phyloP scores from a whole-genome alignment of 2,329 filamentous ascomycete genomes.

The Botrytis pseudocinerea region DNA sequence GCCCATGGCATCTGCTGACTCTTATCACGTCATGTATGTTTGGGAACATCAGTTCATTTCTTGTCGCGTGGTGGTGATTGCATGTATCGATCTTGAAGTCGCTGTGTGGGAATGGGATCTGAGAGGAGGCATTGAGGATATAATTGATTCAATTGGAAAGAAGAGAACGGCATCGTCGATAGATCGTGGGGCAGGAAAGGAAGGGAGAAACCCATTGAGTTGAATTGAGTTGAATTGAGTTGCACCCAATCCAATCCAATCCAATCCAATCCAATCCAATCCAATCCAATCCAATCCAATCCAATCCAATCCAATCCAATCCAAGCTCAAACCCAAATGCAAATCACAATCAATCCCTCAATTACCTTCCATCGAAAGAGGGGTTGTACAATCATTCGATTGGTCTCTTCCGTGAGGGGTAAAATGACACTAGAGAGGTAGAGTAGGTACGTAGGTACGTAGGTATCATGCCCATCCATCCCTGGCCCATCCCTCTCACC shows the following conservation, averaged over 20 bases:
- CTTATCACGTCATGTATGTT: not conserved
- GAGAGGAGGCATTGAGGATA: not conserved
- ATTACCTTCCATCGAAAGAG: not conserved
- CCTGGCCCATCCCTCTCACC: not conserved
- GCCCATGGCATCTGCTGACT: constrained; percentile 11
- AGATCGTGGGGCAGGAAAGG: too few relatives aligned
- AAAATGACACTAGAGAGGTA: not conserved
- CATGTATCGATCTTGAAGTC: too few relatives aligned
- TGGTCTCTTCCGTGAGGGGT: constrained; percentile 10
- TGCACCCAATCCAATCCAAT: too few relatives aligned
- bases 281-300: too few relatives aligned
- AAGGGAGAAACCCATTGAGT: not conserved
- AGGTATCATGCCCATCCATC: too few relatives aligned
- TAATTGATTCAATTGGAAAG: not conserved
- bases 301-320: too few relatives aligned
- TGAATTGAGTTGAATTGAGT: too few relatives aligned
- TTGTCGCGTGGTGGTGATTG: not conserved
- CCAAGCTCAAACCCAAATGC: too few relatives aligned
- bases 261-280: not conserved
- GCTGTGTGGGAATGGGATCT: too few relatives aligned
- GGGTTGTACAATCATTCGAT: not conserved
- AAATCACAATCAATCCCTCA: not conserved
- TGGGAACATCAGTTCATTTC: not conserved
- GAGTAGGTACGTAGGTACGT: too few relatives aligned
- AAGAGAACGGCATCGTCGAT: too few relatives aligned